A percentile compares a stretch with the other conserved stretches of the same genome.
Evolutionary conservation across 371 early-diverging fungal species (phyloP).

Genomic region (Chytridium lagenaria): DNA sequence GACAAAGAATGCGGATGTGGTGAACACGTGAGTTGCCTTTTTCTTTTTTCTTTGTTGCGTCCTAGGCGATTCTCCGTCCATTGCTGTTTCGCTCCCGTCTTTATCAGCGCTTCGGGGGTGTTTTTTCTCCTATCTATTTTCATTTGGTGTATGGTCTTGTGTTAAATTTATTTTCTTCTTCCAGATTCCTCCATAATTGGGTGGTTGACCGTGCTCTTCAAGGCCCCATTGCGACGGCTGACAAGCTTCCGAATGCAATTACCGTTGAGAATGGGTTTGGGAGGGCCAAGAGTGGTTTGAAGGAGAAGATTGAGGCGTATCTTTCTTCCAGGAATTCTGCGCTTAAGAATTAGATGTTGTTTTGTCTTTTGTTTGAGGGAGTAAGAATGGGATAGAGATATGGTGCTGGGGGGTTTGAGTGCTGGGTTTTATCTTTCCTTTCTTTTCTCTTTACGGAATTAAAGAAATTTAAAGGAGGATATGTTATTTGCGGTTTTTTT

Average conservation of each 20-base stretch:
- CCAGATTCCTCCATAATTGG: slow-evolving; percentile 48
- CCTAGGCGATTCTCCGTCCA: too few relatives aligned
- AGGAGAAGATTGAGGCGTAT: slow-evolving; percentile 46
- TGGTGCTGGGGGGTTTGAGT: too few relatives aligned
- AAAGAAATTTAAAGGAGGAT: too few relatives aligned
- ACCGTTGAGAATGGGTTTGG: slow-evolving; percentile 53
- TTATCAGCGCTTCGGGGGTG: neutral
- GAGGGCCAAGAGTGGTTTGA: slow-evolving; percentile 54
- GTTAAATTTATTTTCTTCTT: neutral
- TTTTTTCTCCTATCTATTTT: too few relatives aligned
- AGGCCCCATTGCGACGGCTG: slow-evolving; percentile 30
- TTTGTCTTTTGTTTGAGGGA: too few relatives aligned
- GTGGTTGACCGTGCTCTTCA: slow-evolving; percentile 41
- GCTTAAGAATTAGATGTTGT: neutral
- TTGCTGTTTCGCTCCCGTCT: slow-evolving; percentile 58
- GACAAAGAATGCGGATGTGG: slow-evolving; percentile 69
- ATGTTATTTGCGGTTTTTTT: too few relatives aligned
- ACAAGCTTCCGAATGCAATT: slow-evolving; percentile 26
- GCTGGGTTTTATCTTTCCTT: too few relatives aligned
- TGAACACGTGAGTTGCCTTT: slow-evolving; percentile 37
- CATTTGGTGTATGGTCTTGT: neutral
- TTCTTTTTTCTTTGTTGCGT: too few relatives aligned
- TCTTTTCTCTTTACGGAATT: too few relatives aligned
- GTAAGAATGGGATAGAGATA: too few relatives aligned
- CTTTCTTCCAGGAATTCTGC: slow-evolving; percentile 13